Percentiles rank a stretch among this genome's conserved stretches.
These are phyloP conservation scores for Colletotrichum magnum DNA, from an alignment of 2,329 filamentous ascomycete genomes.

Conservation along the genomic window DNA sequence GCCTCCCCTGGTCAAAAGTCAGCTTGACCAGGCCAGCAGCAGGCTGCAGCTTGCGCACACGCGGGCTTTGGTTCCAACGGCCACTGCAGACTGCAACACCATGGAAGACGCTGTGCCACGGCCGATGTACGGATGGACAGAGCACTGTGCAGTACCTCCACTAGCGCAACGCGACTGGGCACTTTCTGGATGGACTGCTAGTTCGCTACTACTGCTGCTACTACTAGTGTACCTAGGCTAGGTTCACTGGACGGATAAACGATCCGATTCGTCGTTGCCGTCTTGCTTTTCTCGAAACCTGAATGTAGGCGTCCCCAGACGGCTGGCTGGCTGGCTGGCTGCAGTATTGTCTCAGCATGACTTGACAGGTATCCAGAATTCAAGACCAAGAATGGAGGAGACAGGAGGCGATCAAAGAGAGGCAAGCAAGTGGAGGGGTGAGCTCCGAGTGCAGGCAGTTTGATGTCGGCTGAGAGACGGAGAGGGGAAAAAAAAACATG, in stretches of 20 bases:
- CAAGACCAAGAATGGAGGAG: too few relatives aligned
- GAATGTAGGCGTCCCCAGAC: background rate
- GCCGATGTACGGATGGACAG: background rate
- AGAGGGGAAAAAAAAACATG: background rate
- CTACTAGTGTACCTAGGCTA: too few relatives aligned
- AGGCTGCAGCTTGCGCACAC: background rate
- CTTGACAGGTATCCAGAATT: background rate
- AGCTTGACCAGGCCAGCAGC: background rate
- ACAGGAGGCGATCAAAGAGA: background rate
- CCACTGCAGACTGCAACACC: slow-evolving; percentile 11
- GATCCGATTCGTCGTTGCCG: background rate
- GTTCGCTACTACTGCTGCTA: too few relatives aligned
- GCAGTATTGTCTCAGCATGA: background rate
- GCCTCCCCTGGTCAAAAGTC: background rate
- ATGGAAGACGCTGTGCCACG: background rate
- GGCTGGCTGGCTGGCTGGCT: background rate
- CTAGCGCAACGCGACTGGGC: background rate
- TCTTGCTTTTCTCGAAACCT: background rate
- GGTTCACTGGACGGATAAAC: background rate
- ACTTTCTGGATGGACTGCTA: background rate
- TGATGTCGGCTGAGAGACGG: background rate
- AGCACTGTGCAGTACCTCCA: background rate
- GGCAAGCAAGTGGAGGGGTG: background rate
- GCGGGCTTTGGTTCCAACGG: slow-evolving; percentile 8
- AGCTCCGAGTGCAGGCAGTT: background rate